These are phyloP conservation scores for Globisporangium camurandrum DNA, from an alignment of 352 stramenopile genomes.

Conservation along the genomic window DNA sequence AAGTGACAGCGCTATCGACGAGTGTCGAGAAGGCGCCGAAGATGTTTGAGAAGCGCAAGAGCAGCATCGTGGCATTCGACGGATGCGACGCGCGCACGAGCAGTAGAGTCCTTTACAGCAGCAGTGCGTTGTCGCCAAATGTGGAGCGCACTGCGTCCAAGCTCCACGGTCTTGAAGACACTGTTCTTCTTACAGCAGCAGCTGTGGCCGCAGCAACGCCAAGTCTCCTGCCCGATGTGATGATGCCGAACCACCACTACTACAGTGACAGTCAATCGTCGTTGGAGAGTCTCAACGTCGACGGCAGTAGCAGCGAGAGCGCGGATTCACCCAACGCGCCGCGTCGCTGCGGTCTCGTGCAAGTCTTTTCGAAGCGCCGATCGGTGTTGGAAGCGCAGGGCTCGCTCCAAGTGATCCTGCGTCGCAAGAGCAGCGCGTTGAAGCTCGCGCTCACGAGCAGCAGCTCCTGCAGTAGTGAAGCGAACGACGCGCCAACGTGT, in stretches of 20 bases:
- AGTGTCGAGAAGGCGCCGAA: conserved; percentile 1
- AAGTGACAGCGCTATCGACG: conserved; percentile 1
- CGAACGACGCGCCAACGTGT: conserved; percentile 1
- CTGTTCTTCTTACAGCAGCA: no score
- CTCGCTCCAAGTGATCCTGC: conserved; percentile 24
- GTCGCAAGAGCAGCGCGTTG: conserved; percentile 13
- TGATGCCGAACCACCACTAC: neutral
- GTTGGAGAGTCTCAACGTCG: neutral
- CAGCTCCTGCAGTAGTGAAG: neutral
- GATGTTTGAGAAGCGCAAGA: conserved; percentile 10
- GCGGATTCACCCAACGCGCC: neutral
- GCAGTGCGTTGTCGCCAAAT: no score
- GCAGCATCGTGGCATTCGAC: conserved; percentile 6
- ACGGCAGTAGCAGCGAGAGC: neutral
- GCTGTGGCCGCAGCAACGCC: neutral
- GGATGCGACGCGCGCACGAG: neutral
- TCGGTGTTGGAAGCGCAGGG: conserved; percentile 29
- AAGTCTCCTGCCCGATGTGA: no score
- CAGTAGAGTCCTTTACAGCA: no score
- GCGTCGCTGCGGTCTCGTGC: neutral
- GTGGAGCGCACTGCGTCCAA: no score
- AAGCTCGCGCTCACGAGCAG: neutral
- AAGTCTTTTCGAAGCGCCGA: conserved; percentile 14
- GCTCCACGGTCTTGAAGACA: no score
- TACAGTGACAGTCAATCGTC: neutral